These are phyloP conservation scores for Candida palmyrensis DNA, from an alignment of 805 yeast species.

Conservation along the genomic window DNA sequence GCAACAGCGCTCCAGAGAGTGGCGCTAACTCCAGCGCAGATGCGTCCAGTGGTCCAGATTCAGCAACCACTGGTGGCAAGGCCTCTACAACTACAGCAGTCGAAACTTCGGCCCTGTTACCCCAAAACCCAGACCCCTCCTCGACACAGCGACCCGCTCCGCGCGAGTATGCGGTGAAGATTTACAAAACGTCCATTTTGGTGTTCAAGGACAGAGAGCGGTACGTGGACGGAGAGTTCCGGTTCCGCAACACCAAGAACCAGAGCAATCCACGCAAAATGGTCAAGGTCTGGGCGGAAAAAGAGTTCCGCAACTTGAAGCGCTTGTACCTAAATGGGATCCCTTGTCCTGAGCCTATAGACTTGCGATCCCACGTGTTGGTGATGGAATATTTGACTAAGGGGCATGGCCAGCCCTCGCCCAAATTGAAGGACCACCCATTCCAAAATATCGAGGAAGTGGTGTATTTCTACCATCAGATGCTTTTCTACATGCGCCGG, in stretches of 20 bases:
- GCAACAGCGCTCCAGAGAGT: no score
- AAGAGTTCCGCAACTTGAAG: slow-evolving; percentile 89
- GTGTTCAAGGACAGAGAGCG: slow-evolving; percentile 97
- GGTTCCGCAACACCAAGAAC: slow-evolving; percentile 80
- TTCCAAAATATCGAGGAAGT: slow-evolving; percentile 65
- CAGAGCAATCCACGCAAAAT: slow-evolving; percentile 94
- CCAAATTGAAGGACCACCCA: slow-evolving; percentile 79
- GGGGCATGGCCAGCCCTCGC: slow-evolving; percentile 87
- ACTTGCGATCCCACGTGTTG: slow-evolving; percentile 80
- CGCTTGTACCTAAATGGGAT: slow-evolving; percentile 74
- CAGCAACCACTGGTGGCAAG: slow-evolving; percentile 8
- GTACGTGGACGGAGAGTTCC: slow-evolving; percentile 92
- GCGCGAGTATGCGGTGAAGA: slow-evolving; percentile 82
- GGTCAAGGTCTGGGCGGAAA: slow-evolving; percentile 98
- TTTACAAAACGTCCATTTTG: slow-evolving; percentile 90
- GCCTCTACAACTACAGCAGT: no score
- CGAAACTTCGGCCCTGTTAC: no score
- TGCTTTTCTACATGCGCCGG: slow-evolving; percentile 80
- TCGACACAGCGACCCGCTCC: no score
- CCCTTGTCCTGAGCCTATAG: slow-evolving; percentile 92
- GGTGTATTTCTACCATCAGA: slow-evolving; percentile 64
- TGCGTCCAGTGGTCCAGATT: no score
- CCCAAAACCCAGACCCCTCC: no score
- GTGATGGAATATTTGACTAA: slow-evolving; percentile 86
- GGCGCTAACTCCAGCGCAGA: slow-evolving; percentile 10